These are phyloP conservation scores for Ustanciosporium gigantosporum DNA, from an alignment of 1,284 basidiomycete genomes.

Conservation along the genomic window DNA sequence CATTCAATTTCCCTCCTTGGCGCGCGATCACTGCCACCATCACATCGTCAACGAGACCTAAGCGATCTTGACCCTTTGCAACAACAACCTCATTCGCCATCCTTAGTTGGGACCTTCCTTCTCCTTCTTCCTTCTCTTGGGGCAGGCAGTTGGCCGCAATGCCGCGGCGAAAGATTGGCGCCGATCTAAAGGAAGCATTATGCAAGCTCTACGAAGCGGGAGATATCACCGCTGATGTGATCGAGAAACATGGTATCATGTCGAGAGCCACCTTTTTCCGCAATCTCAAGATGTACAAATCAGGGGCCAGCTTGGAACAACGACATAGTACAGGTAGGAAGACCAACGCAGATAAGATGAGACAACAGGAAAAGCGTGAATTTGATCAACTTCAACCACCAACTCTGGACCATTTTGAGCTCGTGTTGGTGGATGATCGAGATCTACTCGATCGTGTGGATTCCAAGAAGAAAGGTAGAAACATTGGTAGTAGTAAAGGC, in stretches of 20 bases:
- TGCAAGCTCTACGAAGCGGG: slow-evolving; percentile 44
- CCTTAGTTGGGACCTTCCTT: not conserved
- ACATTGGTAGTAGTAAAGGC: not conserved
- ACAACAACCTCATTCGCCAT: not conserved
- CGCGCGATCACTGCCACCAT: slow-evolving; percentile 8
- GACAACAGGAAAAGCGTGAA: slow-evolving; percentile 26
- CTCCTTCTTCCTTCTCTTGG: not conserved
- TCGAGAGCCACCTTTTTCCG: slow-evolving; percentile 40
- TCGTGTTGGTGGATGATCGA: slow-evolving; percentile 14
- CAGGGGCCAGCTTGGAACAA: slow-evolving; percentile 35
- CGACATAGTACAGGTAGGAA: slow-evolving; percentile 40
- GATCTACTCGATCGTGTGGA: not conserved
- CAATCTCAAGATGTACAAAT: slow-evolving; percentile 40
- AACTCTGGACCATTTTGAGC: slow-evolving; percentile 20
- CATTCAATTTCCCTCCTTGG: slow-evolving; percentile 26
- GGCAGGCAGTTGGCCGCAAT: slow-evolving; percentile 6
- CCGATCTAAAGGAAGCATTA: slow-evolving; percentile 42
- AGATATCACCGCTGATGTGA: slow-evolving; percentile 36
- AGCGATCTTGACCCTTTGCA: slow-evolving; percentile 12
- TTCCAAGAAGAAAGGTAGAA: slow-evolving; percentile 7
- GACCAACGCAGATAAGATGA: slow-evolving; percentile 40
- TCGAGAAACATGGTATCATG: slow-evolving; percentile 44
- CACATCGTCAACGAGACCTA: slow-evolving; percentile 23
- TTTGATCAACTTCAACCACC: slow-evolving; percentile 22
- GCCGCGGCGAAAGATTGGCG: slow-evolving; percentile 41